Conservation (phyloP, 495 filamentous ascomycete genomes). For the Penicillium cosmopolitanum region DNA sequence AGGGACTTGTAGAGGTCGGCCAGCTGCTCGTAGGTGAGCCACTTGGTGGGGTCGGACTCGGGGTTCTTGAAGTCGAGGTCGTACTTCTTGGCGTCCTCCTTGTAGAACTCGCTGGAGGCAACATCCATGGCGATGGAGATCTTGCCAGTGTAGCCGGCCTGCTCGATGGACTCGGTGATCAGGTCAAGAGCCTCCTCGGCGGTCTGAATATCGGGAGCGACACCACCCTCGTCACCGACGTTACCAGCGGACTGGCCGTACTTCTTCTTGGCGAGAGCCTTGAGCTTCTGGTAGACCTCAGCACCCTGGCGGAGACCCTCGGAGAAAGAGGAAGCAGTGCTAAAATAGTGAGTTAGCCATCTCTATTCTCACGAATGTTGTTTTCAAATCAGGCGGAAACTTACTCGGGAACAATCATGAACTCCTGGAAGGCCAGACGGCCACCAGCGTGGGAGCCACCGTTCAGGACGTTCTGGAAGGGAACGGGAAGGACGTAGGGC, state of each 20-base stretch:
- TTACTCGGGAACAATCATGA: slow-evolving; percentile 97
- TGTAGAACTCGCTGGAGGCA: slow-evolving; percentile 99
- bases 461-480: slow-evolving; percentile 99
- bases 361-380: not conserved
- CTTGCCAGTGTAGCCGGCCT: slow-evolving; percentile 92
- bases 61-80: slow-evolving; percentile 99
- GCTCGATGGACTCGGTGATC: slow-evolving; percentile 91
- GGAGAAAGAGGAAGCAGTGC: slow-evolving; percentile 79
- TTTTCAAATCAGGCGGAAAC: slow-evolving; percentile 23
- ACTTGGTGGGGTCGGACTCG: slow-evolving; percentile 82
- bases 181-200: slow-evolving; percentile 96
- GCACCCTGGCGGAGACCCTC: slow-evolving; percentile 95
- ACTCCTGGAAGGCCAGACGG: slow-evolving; percentile 99
- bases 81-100: slow-evolving; percentile 96
- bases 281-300: slow-evolving; percentile 98
- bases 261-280: slow-evolving; percentile 97
- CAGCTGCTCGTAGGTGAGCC: slow-evolving; percentile 98
- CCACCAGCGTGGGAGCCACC: slow-evolving; percentile 99
- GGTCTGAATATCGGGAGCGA: slow-evolving; percentile 98
- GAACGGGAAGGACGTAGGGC: slow-evolving; percentile 98
- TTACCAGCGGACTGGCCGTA: slow-evolving; percentile 99
- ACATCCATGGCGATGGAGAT: slow-evolving; percentile 99
- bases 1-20: slow-evolving; percentile 91
- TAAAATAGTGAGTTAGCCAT: slow-evolving; percentile 19
- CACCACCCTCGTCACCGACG: slow-evolving; percentile 98